phyloP scores from a whole-genome alignment of 768 basidiomycete genomes.

The Mycena rosella region DNA sequence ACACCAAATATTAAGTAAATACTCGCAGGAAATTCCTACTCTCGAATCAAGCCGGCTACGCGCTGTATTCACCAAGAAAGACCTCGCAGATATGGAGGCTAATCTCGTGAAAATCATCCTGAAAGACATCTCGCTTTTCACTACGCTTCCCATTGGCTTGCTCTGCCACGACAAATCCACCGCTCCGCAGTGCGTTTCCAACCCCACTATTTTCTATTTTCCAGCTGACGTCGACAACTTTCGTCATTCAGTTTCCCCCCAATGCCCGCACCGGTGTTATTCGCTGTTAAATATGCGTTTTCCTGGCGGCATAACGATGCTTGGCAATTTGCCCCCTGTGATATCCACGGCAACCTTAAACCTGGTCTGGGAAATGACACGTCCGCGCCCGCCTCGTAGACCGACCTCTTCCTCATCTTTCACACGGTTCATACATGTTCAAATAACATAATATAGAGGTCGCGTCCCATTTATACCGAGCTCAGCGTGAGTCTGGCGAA shows the following conservation, averaged over 20 bases:
- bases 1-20: neutral
- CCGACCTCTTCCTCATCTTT: too few species aligned
- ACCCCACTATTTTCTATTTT: neutral
- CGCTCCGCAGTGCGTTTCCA: slow-evolving; percentile 37
- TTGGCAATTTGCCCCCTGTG: slow-evolving; percentile 47
- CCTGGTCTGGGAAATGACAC: slow-evolving; percentile 30
- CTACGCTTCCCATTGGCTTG: slow-evolving; percentile 40
- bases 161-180: slow-evolving; percentile 40
- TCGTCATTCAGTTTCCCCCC: slow-evolving; percentile 41
- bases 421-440: too few species aligned
- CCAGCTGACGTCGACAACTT: too few species aligned
- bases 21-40: slow-evolving; percentile 43
- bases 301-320: slow-evolving; percentile 43
- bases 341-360: slow-evolving; percentile 40
- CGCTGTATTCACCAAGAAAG: slow-evolving; percentile 41
- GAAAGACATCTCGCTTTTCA: slow-evolving; percentile 39
- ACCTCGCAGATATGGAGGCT: slow-evolving; percentile 41
- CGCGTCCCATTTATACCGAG: too few species aligned
- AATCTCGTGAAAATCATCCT: slow-evolving; percentile 39
- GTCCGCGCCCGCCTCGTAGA: too few species aligned
- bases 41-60: slow-evolving; percentile 42
- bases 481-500: too few species aligned
- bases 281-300: slow-evolving; percentile 41
- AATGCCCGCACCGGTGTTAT: slow-evolving; percentile 41
- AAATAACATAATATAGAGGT: too few species aligned